A percentile compares a stretch with the other conserved stretches of the same genome.
These are phyloP conservation scores for Moricandia arvensis DNA, from an alignment of 345 rosid species.

Conservation along the genomic window DNA sequence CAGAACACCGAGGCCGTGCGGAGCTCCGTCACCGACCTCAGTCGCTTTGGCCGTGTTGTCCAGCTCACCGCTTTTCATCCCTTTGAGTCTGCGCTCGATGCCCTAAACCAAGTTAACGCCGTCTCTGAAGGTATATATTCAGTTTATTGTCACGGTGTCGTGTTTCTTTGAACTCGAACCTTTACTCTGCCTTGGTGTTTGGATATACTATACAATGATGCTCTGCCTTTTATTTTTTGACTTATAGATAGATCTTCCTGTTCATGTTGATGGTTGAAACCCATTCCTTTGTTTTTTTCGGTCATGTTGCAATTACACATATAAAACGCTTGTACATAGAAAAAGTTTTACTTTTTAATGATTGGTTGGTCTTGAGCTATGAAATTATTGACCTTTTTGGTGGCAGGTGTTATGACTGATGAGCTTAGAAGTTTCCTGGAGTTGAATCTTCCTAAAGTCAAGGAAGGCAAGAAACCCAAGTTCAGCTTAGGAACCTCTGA, in stretches of 20 bases:
- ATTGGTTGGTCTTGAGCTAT: background rate
- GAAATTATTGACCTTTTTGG: background rate
- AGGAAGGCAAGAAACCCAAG: conserved; percentile 87
- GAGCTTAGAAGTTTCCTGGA: conserved; percentile 88
- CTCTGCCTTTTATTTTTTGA: background rate
- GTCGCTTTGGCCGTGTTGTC: conserved; percentile 81
- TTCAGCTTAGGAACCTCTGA: conserved; percentile 86
- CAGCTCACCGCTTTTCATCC: conserved; percentile 75
- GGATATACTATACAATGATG: background rate
- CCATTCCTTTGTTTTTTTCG: background rate
- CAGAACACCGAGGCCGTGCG: conserved; percentile 84
- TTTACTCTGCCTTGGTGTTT: background rate
- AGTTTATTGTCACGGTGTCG: background rate
- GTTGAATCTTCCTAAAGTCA: conserved; percentile 86
- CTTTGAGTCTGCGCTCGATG: conserved; percentile 70
- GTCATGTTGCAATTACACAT: background rate
- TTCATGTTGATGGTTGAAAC: background rate
- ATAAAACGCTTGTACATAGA: too few species aligned
- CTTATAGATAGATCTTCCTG: too few species aligned
- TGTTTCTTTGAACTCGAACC: background rate
- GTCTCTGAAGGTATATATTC: conserved; percentile 65
- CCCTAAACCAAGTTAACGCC: conserved; percentile 80
- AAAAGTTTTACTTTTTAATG: background rate
- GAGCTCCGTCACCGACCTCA: conserved; percentile 60
- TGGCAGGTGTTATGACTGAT: conserved; percentile 69